Conservation (phyloP, 345 rosid genomes). For the Eucalyptus pauciflora region DNA sequence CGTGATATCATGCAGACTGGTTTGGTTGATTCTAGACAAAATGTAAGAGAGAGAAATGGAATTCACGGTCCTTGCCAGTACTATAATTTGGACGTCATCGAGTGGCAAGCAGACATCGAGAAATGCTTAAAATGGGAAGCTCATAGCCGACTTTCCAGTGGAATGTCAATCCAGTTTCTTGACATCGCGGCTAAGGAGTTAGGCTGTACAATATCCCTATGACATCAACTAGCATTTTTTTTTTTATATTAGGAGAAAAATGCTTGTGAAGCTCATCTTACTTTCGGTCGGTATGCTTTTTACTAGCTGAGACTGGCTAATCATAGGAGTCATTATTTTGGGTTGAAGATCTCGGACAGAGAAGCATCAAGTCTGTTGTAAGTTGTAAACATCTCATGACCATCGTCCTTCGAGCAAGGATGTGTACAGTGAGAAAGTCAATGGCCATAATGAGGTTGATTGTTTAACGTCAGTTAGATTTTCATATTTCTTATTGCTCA, state of each 20-base stretch:
- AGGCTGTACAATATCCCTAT: conserved; percentile 52
- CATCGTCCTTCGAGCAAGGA: not conserved
- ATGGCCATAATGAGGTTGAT: not conserved
- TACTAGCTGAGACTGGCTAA: not conserved
- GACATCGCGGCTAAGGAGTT: conserved; percentile 66
- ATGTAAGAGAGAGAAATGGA: conserved; percentile 36
- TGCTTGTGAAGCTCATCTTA: not conserved
- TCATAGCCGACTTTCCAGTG: conserved; percentile 58
- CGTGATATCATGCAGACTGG: conserved; percentile 52
- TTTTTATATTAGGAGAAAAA: not conserved
- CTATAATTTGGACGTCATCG: conserved; percentile 34
- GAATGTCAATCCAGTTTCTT: conserved; percentile 58
- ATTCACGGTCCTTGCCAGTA: conserved; percentile 33
- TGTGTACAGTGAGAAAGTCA: not conserved
- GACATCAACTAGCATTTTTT: conserved; percentile 1
- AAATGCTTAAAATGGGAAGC: conserved; percentile 91
- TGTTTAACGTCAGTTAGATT: not conserved
- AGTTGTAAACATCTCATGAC: not conserved
- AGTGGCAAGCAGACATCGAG: conserved; percentile 78
- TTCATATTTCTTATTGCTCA: not conserved
- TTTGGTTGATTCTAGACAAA: conserved; percentile 19
- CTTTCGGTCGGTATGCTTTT: not conserved
- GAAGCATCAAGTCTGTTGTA: not conserved
- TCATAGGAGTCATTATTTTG: not conserved
- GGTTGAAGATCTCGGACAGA: not conserved